Evolutionary conservation across 805 yeast species (phyloP), one percentile per base, ranked within the genome.

Genomic region (Cyberlindnera maclurae): DNA sequence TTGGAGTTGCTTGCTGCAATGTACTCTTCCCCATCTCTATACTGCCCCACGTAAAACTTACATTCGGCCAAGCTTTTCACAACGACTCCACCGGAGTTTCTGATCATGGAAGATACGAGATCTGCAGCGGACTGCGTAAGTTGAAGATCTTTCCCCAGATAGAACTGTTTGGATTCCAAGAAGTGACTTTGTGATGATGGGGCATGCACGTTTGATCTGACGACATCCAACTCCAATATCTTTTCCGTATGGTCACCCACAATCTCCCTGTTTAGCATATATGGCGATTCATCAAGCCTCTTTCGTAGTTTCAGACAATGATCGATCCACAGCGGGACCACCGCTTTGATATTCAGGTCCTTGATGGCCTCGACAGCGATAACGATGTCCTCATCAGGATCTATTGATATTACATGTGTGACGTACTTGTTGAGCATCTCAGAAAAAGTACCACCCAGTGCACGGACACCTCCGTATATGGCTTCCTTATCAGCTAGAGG

Each of bases 241-340:
- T 16, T 40, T 31, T 26, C 24, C 31, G 13, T 31, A 17, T 17
- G 36, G 17, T 39, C 42, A 6, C 41, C 45, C 8, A 45, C 35
- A 5, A 43, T 31, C 6, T 41, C 48, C 3, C 31, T 42, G 4
- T 43, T 41, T 12, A 50, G 32, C 13, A 71, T 47, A 52, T 81
- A 84, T 2, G 72, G 71, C 0, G 54, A 42, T 38, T 76, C 89
- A 38, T 72, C 73, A 10, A 82, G 57, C 36, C 60, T 67, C 33
- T 65, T 56, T 20, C 77, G 67, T 29, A 68, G 54, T 38, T 71
- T 74, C 44, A 84, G 64, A 52, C 89, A 81, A 42, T 75, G 82
- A 37, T 79, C 79, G 12, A 89, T 59, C 96, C 96, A 90, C 15
- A 77, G 74, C 0, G 96, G 94, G 3, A 71, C 64, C 3, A 89